A percentile compares a stretch with the other conserved stretches of the same genome.
Evolutionary conservation across 371 early-diverging fungal genomes (phyloP).

Genomic region (Cokeromyces recurvatus): DNA sequence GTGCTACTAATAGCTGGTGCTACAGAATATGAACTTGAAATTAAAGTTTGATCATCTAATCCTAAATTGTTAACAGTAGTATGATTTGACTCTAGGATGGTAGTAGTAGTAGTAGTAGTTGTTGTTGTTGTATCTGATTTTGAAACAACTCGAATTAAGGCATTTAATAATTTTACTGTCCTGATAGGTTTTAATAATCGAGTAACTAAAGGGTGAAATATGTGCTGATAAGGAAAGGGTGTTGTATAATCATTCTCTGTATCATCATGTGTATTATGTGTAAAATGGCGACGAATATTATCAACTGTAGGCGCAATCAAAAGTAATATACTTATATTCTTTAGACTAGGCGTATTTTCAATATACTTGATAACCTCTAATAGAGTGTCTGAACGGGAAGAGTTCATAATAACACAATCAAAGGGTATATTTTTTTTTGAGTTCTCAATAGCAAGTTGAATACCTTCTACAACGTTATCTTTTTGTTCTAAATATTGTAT

Average conservation of each 20-base stretch:
- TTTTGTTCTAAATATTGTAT: constrained; percentile 10
- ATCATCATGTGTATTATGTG: constrained; percentile 22
- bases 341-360: constrained; percentile 10
- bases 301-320: constrained; percentile 30
- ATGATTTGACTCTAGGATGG: constrained; percentile 21
- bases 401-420: constrained; percentile 32
- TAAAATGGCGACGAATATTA: constrained; percentile 27
- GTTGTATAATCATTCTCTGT: constrained; percentile 24
- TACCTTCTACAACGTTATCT: constrained; percentile 9
- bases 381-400: constrained; percentile 20
- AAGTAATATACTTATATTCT: constrained; percentile 22
- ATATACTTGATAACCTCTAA: constrained; percentile 10
- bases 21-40: too few species aligned
- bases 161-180: constrained; percentile 38
- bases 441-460: constrained; percentile 1
- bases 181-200: constrained; percentile 54
- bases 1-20: too few species aligned
- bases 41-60: too few species aligned
- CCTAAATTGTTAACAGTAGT: neutral
- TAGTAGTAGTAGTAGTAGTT: neutral
- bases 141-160: constrained; percentile 11
- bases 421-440: constrained; percentile 5
- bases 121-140: too few species aligned
- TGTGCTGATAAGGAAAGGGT: constrained; percentile 18
- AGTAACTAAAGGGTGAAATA: constrained; percentile 29